These are phyloP conservation scores for Forsythia suspensa DNA, from an alignment of 257 asterid species.

Conservation along the genomic window DNA sequence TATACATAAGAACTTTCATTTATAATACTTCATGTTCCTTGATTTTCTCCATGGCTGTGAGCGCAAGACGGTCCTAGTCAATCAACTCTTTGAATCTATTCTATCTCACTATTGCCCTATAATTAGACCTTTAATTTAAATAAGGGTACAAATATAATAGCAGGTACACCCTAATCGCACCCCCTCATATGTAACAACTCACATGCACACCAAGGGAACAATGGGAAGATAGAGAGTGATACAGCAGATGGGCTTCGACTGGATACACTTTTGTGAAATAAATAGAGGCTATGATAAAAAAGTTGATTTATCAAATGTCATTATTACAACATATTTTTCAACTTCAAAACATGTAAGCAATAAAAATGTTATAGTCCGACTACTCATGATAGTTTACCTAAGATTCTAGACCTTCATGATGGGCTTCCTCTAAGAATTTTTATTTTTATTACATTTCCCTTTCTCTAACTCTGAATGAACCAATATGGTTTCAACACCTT, in stretches of 20 bases:
- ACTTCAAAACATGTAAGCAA: neutral
- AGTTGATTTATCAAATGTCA: too few species aligned
- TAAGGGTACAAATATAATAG: too few species aligned
- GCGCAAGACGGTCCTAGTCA: slow-evolving; percentile 95
- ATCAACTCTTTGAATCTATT: slow-evolving; percentile 95
- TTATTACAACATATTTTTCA: too few species aligned
- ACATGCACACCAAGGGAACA: neutral
- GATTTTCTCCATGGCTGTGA: slow-evolving; percentile 87
- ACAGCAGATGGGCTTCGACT: neutral
- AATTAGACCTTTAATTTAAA: too few species aligned
- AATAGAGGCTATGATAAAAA: too few species aligned
- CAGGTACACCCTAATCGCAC: too few species aligned
- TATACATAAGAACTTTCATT: slow-evolving; percentile 87
- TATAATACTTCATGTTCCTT: slow-evolving; percentile 72
- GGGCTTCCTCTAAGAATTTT: neutral
- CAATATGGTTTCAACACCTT: too few species aligned
- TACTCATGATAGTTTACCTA: neutral
- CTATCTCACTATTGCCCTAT: slow-evolving; percentile 45
- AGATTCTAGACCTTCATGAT: neutral
- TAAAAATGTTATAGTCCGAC: neutral
- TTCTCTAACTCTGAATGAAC: too few species aligned
- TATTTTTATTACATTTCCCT: too few species aligned
- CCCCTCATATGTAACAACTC: neutral
- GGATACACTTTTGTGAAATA: too few species aligned
- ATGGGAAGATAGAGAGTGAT: too few species aligned